Percentiles rank a stretch among this genome's conserved stretches.
These are phyloP conservation scores for Penicillium fimorum DNA, from an alignment of 495 filamentous ascomycete species.

Conservation along the genomic window DNA sequence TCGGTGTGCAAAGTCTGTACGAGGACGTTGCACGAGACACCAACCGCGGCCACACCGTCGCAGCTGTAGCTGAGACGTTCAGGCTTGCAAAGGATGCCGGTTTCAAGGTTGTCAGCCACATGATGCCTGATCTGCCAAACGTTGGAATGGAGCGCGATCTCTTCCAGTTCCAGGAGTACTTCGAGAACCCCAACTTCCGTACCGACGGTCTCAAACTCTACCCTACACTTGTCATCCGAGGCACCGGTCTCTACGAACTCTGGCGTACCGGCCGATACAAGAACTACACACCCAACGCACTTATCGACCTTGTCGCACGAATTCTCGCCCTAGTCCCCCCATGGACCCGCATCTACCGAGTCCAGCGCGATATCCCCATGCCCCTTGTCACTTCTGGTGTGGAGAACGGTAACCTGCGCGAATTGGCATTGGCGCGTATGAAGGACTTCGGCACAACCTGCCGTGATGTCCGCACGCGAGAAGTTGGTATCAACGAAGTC, in stretches of 20 bases:
- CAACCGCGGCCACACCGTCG: constrained; percentile 94
- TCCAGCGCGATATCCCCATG: constrained; percentile 98
- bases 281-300: constrained; percentile 95
- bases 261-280: constrained; percentile 97
- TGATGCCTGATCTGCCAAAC: constrained; percentile 99
- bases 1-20: constrained; percentile 95
- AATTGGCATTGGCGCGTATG: constrained; percentile 90
- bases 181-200: constrained; percentile 92
- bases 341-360: constrained; percentile 98
- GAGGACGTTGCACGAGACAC: constrained; percentile 98
- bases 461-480: constrained; percentile 94
- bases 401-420: constrained; percentile 95
- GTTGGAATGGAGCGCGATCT: constrained; percentile 98
- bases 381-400: constrained; percentile 94
- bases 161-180: constrained; percentile 96
- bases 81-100: constrained; percentile 93
- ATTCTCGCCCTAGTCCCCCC: constrained; percentile 93
- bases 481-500: constrained; percentile 98
- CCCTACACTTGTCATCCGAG: constrained; percentile 94
- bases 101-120: constrained; percentile 98
- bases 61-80: constrained; percentile 92
- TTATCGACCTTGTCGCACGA: constrained; percentile 91
- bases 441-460: constrained; percentile 98
- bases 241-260: constrained; percentile 93
- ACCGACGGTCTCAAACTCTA: constrained; percentile 99